These are phyloP conservation scores for Eimeria necatrix DNA, from an alignment of 169 alveolate genomes.

Conservation along the genomic window DNA sequence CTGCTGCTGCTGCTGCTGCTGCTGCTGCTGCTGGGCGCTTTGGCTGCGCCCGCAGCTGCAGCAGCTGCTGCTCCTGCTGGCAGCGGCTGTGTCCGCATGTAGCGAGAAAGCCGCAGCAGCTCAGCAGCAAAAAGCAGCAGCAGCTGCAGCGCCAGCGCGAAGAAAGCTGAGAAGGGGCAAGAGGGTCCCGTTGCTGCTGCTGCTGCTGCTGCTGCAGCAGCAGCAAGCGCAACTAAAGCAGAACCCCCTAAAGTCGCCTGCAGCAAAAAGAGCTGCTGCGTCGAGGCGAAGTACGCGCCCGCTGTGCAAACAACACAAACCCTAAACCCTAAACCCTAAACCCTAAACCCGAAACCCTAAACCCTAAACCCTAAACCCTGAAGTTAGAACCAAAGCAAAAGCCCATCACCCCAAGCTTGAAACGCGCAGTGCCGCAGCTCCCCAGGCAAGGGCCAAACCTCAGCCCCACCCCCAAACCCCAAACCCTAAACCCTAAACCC, in stretches of 20 bases:
- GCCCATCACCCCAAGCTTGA: too few relatives aligned
- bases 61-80: not conserved
- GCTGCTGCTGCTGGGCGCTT: slow-evolving; percentile 36
- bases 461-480: too few relatives aligned
- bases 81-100: not conserved
- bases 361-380: too few relatives aligned
- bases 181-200: slow-evolving; percentile 5
- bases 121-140: not conserved
- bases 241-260: not conserved
- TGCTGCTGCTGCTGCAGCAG: slow-evolving; percentile 44
- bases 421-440: too few relatives aligned
- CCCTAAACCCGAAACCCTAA: slow-evolving; percentile 45
- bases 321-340: slow-evolving; percentile 42
- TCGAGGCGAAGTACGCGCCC: not conserved
- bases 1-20: not conserved
- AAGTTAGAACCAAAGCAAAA: too few relatives aligned
- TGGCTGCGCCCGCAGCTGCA: not conserved
- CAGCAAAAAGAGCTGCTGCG: slow-evolving; percentile 54
- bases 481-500: too few relatives aligned
- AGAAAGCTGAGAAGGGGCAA: slow-evolving; percentile 9
- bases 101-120: not conserved
- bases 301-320: not conserved
- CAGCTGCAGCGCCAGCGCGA: slow-evolving; percentile 24
- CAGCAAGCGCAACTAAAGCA: not conserved
- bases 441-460: too few relatives aligned